These are phyloP conservation scores for Lotus japonicus DNA, from an alignment of 306 rosid genomes.

Conservation along the genomic window DNA sequence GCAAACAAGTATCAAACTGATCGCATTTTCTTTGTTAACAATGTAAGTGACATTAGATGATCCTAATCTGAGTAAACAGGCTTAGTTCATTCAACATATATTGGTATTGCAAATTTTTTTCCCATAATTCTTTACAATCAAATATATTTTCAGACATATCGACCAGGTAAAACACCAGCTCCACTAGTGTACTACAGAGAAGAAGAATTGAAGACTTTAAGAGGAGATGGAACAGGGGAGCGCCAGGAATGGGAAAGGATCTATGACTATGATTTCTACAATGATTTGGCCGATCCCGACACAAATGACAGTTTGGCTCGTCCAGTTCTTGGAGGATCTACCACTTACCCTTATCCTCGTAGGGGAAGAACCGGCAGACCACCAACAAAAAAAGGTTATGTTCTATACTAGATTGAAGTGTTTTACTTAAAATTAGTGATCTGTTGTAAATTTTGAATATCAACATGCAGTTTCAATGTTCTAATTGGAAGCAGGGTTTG, in stretches of 20 bases:
- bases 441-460: too few relatives aligned
- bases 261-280: constrained; percentile 63
- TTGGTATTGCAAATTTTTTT: too few relatives aligned
- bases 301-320: constrained; percentile 11
- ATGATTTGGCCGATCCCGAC: constrained; percentile 58
- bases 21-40: constrained; percentile 58
- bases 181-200: constrained; percentile 46
- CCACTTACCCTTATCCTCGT: constrained; percentile 62
- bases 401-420: too few relatives aligned
- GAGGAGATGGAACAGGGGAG: constrained; percentile 65
- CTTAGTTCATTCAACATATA: too few relatives aligned
- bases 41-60: constrained; percentile 23
- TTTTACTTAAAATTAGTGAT: too few relatives aligned
- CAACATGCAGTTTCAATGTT: too few relatives aligned
- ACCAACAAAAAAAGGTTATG: too few relatives aligned
- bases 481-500: too few relatives aligned
- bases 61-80: too few relatives aligned
- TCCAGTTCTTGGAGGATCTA: constrained; percentile 65
- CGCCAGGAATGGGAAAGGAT: constrained; percentile 58
- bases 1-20: constrained; percentile 8
- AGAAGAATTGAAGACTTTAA: constrained; percentile 47
- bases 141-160: constrained; percentile 36
- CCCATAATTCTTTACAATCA: too few relatives aligned
- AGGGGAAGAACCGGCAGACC: constrained; percentile 68
- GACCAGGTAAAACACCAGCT: constrained; percentile 47